A percentile compares a stretch with the other conserved stretches of the same genome.
phyloP scores from a whole-genome alignment of 192 early-diverging fungal species.

The Phlyctochytrium arcticum region DNA sequence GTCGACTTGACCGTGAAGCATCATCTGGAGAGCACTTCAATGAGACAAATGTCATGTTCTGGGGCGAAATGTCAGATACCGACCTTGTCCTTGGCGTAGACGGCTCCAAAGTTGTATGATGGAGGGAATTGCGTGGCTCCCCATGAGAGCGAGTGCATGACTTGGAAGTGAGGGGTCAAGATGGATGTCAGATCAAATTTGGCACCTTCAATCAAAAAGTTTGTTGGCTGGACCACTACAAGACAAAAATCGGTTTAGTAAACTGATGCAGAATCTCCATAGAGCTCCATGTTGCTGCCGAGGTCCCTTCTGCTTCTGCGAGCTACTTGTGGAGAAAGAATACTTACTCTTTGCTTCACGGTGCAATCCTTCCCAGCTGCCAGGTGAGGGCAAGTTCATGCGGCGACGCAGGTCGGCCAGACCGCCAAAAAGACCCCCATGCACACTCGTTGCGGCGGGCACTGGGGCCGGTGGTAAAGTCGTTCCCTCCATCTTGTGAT shows the following conservation, averaged over 20 bases:
- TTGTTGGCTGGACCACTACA: conserved; percentile 75
- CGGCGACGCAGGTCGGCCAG: conserved; percentile 23
- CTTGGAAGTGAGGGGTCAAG: conserved; percentile 92
- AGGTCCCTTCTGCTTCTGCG: not conserved
- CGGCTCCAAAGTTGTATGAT: conserved; percentile 87
- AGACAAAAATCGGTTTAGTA: not conserved
- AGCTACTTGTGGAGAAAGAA: too few species aligned
- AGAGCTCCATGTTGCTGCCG: not conserved
- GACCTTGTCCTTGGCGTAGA: conserved; percentile 75
- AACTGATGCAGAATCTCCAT: not conserved
- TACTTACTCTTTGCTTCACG: conserved; percentile 71
- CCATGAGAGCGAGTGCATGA: conserved; percentile 87
- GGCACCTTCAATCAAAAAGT: conserved; percentile 91
- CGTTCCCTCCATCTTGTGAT: too few species aligned
- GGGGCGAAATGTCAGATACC: too few species aligned
- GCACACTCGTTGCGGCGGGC: too few species aligned
- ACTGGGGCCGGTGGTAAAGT: too few species aligned
- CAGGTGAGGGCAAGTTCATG: conserved; percentile 68
- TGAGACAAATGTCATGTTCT: not conserved
- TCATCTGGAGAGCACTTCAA: conserved; percentile 47
- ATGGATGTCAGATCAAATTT: conserved; percentile 90
- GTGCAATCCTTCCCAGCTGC: conserved; percentile 77
- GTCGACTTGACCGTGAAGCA: conserved; percentile 93
- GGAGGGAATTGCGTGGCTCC: conserved; percentile 72
- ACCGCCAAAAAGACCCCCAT: conserved; percentile 8